Evolutionary conservation across 2,329 filamentous ascomycete genomes (phyloP), one percentile per base, ranked within the genome.

Genomic region (Keithomyces neogunnii): DNA sequence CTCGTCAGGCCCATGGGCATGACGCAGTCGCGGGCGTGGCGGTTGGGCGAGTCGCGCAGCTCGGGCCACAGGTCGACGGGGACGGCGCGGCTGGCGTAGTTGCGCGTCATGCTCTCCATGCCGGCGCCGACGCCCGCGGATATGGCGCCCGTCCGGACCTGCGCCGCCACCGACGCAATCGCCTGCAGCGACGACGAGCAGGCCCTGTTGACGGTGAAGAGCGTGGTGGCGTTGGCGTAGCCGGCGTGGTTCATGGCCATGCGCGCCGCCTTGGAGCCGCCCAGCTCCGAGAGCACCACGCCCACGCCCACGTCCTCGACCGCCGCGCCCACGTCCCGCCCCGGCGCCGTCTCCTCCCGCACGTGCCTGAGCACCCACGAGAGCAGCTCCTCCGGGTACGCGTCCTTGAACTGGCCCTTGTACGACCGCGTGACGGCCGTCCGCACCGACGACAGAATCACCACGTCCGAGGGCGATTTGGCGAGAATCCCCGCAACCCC

Each of bases 21-120:
- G 65, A 96, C 82, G 66, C 91, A 96, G 66, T 96, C 91, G 42
- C 79, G 73, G 3, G 88, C 87, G 56, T 95, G 84, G 62, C 85
- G 77, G 8, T 79, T 77, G 1, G 71, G 69, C 3, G 78, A 83
- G 1, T 85, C 78, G 60, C 74, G 80, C 54, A 96, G 71, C 48
- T 79, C 83, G 0, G 86, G 83, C 89, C 89, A 96, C 9, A 89
- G 69, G 56, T 89, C 81, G 0, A 83, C 84, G 0, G 91, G 91
- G 43, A 96, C 93, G n/a, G 91, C 91, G 52, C 83, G 75, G 30
- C 75, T 82, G 48, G 85, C 90, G 69, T 96, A 96, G 71, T 96
- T 96, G 57, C 86, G 74, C 56, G 89, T 95, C 91, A 96, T 96
- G 71, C 86, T 92, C 78, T 96, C 91, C 88, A 95, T 96, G 32